Percentiles rank a stretch among this genome's conserved stretches.
Conservation (phyloP, 306 rosid genomes). For the Cyamopsis tetragonoloba region DNA sequence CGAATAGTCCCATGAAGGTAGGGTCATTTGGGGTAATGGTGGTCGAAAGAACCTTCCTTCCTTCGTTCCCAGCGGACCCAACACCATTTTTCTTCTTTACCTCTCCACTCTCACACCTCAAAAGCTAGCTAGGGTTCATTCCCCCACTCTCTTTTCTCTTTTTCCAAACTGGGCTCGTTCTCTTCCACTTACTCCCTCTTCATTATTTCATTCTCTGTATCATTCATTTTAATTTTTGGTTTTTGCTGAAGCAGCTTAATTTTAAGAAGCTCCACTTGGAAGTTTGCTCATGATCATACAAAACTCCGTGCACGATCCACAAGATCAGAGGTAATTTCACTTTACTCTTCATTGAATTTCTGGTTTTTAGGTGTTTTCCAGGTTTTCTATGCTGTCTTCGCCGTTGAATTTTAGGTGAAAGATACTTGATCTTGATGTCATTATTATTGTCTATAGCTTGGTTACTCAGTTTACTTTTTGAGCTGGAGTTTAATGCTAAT, state of each 20-base stretch:
- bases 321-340: conserved; percentile 61
- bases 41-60: background rate
- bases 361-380: background rate
- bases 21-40: background rate
- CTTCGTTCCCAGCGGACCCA: background rate
- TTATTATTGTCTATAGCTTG: conserved; percentile 1
- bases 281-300: conserved; percentile 31
- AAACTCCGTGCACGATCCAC: conserved; percentile 51
- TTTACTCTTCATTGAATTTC: background rate
- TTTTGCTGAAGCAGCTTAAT: conserved; percentile 23
- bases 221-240: background rate
- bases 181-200: background rate
- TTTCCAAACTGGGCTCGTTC: background rate
- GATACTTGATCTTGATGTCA: background rate
- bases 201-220: background rate
- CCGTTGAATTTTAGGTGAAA: background rate
- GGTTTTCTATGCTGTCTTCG: background rate
- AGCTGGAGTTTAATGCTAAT: background rate
- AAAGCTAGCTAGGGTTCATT: conserved; percentile 1
- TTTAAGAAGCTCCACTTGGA: conserved; percentile 16
- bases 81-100: background rate
- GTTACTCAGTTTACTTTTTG: background rate
- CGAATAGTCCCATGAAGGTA: conserved; percentile 2
- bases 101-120: background rate
- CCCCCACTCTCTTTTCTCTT: background rate